Percentiles rank a stretch among this genome's conserved stretches.
Conservation (phyloP, 257 asterid genomes). For the Phtheirospermum japonicum region DNA sequence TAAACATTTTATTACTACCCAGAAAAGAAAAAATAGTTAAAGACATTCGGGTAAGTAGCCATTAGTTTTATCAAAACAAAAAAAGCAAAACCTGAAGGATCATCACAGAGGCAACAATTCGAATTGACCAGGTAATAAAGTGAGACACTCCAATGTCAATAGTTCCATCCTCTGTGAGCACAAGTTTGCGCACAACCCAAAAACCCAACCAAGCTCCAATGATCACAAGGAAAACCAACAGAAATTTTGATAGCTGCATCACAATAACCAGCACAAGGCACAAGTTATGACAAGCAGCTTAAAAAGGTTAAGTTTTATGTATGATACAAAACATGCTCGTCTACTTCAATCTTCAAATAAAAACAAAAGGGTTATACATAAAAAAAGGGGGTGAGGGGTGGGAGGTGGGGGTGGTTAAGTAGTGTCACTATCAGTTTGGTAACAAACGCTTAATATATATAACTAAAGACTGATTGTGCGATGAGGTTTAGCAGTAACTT, state of each 20-base stretch:
- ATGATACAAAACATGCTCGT: not conserved
- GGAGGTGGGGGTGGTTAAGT: not conserved
- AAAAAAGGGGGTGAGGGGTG: not conserved
- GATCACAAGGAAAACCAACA: constrained; percentile 63
- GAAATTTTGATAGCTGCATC: constrained; percentile 61
- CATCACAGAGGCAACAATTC: constrained; percentile 64
- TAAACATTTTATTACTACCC: constrained; percentile 19
- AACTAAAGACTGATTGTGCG: constrained; percentile 5
- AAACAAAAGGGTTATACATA: not conserved
- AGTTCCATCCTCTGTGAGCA: constrained; percentile 73
- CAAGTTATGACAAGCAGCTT: too few relatives aligned
- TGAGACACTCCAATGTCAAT: constrained; percentile 67
- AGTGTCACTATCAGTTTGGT: not conserved
- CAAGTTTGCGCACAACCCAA: constrained; percentile 87
- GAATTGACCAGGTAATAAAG: constrained; percentile 75
- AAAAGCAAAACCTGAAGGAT: constrained; percentile 68
- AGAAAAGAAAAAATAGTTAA: constrained; percentile 6
- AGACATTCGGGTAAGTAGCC: constrained; percentile 6
- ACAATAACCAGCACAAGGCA: not conserved
- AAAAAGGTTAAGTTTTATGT: not conserved
- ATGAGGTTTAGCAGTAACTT: constrained; percentile 7
- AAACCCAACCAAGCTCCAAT: constrained; percentile 93
- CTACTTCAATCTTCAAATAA: not conserved
- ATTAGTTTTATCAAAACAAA: constrained; percentile 3
- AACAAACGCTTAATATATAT: constrained; percentile 6